Evolutionary conservation across 441 rosid genomes (phyloP), one percentile per base, ranked within the genome.

Genomic region (Codiaeum variegatum): DNA sequence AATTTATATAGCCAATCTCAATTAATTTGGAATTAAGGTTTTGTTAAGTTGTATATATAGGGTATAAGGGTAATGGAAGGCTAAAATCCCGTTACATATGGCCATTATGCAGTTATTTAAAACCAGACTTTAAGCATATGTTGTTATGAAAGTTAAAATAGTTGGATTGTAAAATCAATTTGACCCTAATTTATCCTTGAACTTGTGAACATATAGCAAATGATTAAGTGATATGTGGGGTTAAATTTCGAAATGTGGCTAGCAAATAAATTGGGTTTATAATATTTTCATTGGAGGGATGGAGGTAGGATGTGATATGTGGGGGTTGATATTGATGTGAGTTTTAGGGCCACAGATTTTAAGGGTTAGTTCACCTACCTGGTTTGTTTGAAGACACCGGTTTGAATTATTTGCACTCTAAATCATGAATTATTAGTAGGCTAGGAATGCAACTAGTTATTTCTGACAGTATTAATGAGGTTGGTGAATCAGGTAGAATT

Each of bases 151-250:
- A 75, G 42, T 28, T 31, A 15, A 62, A 55, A 38, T 11, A 29
- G 40, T 62, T 63, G 34, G 60, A 67, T 75, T 52, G 7, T 28
- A 1, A 47, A 42, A 40, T 42, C 59, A 65, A 56, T 46, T 66
- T 62, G 64, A 46, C 67, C 51, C 71, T 18, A 42, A 34, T 73
- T 21, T 42, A 23, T 29, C 52, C 6, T 42, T 52, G 1, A 31
- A 54, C 18, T 32, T 42, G 32, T 28, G 16, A 58, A 13, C 62
- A 58, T 58, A 34, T 58, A 11, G 55, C 6, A 24, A 58, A 58
- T 13, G 34, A 28, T 58, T 18, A 38, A n/a, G 56, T 12, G 29
- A 31, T 70, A 12, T 28, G 28, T 55, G 16, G 18, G 16, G 46
- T 51, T 11, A 44, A 44, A 58, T 32, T 49, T 2, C 4, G 34